phyloP scores from a whole-genome alignment of 768 basidiomycete species.

The Panaeolus cyanescens region DNA sequence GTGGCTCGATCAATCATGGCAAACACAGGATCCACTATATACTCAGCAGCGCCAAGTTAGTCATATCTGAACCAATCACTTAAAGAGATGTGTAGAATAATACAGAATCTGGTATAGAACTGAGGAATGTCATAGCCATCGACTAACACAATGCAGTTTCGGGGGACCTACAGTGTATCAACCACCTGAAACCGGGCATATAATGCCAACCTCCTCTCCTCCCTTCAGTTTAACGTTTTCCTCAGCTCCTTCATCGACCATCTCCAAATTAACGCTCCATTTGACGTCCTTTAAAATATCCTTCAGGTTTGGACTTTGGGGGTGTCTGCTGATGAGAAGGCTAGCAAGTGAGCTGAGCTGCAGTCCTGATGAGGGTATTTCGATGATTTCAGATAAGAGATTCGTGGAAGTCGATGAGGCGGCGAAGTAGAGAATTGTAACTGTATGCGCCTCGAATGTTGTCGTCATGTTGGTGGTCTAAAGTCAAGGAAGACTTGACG shows the following conservation, averaged over 20 bases:
- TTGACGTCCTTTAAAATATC: constrained; percentile 59
- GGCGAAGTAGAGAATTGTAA: constrained; percentile 57
- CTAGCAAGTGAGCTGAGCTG: constrained; percentile 50
- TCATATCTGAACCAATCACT: too few relatives aligned
- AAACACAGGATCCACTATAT: too few relatives aligned
- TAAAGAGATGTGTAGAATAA: too few relatives aligned
- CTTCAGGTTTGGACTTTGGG: constrained; percentile 43
- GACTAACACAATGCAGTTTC: too few relatives aligned
- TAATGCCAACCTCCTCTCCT: constrained; percentile 79
- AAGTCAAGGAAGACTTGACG: too few relatives aligned
- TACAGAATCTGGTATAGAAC: too few relatives aligned
- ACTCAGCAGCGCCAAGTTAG: too few relatives aligned
- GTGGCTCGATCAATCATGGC: too few relatives aligned
- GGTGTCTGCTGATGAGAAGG: constrained; percentile 57
- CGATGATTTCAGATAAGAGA: constrained; percentile 52
- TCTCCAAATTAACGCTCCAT: constrained; percentile 84
- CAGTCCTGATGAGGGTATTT: constrained; percentile 45
- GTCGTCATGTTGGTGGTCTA: neutral
- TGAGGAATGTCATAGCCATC: too few relatives aligned
- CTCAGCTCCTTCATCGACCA: constrained; percentile 57
- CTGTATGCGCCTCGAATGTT: constrained; percentile 18
- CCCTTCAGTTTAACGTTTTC: constrained; percentile 51
- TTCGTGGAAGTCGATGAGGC: constrained; percentile 74
- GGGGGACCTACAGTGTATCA: too few relatives aligned
- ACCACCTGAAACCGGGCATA: constrained; percentile 83